phyloP scores from a whole-genome alignment of 805 yeast genomes.

The Candida cerambycidarum region DNA sequence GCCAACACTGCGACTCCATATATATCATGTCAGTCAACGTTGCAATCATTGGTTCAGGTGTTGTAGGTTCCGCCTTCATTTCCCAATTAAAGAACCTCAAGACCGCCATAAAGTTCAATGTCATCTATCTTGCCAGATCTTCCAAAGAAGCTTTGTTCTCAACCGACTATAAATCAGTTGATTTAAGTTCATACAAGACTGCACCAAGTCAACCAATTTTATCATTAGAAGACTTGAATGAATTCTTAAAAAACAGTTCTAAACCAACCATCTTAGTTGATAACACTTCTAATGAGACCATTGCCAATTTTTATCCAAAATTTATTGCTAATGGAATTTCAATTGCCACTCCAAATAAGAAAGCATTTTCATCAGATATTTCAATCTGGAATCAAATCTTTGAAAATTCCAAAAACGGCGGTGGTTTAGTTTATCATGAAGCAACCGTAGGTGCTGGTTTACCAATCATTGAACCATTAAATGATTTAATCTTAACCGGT shows the following conservation, averaged over 20 bases:
- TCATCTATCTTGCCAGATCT: conserved; percentile 73
- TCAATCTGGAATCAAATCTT: conserved; percentile 77
- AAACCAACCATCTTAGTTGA: conserved; percentile 84
- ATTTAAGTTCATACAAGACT: conserved; percentile 57
- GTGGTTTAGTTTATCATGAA: conserved; percentile 90
- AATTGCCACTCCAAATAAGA: conserved; percentile 97
- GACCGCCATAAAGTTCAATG: conserved; percentile 66
- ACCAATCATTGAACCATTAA: conserved; percentile 86
- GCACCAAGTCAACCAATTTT: conserved; percentile 50
- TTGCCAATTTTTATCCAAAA: conserved; percentile 76
- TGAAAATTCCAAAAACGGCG: conserved; percentile 48
- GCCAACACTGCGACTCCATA: not conserved
- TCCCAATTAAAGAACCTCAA: conserved; percentile 69
- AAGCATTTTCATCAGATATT: conserved; percentile 85
- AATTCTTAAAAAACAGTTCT: conserved; percentile 63
- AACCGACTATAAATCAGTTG: conserved; percentile 68
- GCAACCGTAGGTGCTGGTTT: conserved; percentile 99
- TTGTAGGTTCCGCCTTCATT: conserved; percentile 90
- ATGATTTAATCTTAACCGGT: conserved; percentile 88
- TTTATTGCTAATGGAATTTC: conserved; percentile 79
- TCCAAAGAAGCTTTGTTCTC: conserved; percentile 69
- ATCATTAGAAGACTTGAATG: conserved; percentile 56
- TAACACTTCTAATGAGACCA: conserved; percentile 81
- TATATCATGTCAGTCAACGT: conserved; percentile 36
- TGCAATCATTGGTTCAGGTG: conserved; percentile 74